Evolutionary conservation across 2,329 filamentous ascomycete genomes (phyloP).

Genomic region (Graphiopsis chlorocephala): DNA sequence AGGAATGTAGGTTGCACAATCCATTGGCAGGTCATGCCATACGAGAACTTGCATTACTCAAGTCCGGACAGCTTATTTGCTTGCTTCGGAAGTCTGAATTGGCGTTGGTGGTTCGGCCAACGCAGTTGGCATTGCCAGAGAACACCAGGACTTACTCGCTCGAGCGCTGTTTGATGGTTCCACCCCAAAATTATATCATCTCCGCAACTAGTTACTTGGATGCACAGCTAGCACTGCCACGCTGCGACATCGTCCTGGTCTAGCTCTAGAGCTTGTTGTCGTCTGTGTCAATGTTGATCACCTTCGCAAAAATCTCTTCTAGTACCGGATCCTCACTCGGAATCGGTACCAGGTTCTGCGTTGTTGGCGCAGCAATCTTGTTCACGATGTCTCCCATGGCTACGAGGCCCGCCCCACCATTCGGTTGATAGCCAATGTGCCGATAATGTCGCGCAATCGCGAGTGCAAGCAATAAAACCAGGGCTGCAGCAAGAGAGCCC

Average conservation of each 20-base stretch:
- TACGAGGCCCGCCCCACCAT: slow-evolving; percentile 20
- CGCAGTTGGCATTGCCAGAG: not conserved
- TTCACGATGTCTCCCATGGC: slow-evolving; percentile 22
- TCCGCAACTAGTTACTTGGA: not conserved
- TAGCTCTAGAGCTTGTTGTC: not conserved
- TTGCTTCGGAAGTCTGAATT: not conserved
- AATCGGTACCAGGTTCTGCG: slow-evolving; percentile 20
- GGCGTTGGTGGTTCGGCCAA: not conserved
- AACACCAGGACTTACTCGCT: not conserved
- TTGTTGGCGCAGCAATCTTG: slow-evolving; percentile 22
- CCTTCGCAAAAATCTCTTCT: slow-evolving; percentile 29
- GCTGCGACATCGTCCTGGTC: not conserved
- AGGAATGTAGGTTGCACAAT: not conserved
- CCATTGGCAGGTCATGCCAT: not conserved
- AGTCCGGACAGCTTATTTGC: not conserved
- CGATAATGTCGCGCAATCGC: slow-evolving; percentile 28
- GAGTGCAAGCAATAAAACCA: slow-evolving; percentile 26
- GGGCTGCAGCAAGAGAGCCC: slow-evolving; percentile 24
- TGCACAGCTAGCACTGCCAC: not conserved
- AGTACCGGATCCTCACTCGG: slow-evolving; percentile 29
- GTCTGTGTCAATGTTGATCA: not conserved
- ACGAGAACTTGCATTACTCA: not conserved
- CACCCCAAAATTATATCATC: not conserved
- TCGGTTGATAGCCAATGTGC: slow-evolving; percentile 21
- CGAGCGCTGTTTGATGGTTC: not conserved